Evolutionary conservation across 768 basidiomycete genomes (phyloP).

Genomic region (Leccinum uliginosum): DNA sequence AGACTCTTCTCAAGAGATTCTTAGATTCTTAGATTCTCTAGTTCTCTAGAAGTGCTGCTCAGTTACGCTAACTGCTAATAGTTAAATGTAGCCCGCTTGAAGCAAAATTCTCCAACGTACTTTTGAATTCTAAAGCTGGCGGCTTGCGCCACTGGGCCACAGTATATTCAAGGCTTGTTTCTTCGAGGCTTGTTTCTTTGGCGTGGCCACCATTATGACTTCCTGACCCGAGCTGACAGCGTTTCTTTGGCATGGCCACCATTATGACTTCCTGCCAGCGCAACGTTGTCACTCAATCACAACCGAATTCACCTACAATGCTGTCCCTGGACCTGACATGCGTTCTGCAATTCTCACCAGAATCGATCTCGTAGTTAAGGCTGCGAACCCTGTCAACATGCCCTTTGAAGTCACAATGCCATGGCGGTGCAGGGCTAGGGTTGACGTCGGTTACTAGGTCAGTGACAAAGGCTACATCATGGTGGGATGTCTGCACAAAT

Average conservation of each 20-base stretch:
- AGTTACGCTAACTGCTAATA: not conserved
- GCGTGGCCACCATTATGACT: not conserved
- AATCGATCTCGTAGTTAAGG: not conserved
- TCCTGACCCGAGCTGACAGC: not conserved
- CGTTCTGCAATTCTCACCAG: not conserved
- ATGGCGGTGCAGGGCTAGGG: not conserved
- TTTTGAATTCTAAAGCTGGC: too few relatives aligned
- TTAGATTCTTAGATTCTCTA: too few relatives aligned
- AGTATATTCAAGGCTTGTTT: too few relatives aligned
- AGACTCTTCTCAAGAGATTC: too few relatives aligned
- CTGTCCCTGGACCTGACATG: not conserved
- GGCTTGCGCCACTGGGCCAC: too few relatives aligned
- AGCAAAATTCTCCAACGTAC: too few relatives aligned
- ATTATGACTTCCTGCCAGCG: not conserved
- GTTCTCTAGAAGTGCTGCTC: too few relatives aligned
- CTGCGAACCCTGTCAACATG: not conserved
- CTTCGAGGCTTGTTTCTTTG: too few relatives aligned
- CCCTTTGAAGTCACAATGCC: not conserved
- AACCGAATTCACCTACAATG: not conserved
- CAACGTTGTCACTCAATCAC: not conserved
- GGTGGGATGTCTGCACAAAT: too few relatives aligned
- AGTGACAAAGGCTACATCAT: not conserved
- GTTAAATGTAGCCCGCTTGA: not conserved
- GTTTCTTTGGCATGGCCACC: not conserved
- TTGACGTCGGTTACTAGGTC: not conserved